Conservation (phyloP, 106 monocot species). For the Platanthera zijinensis region DNA sequence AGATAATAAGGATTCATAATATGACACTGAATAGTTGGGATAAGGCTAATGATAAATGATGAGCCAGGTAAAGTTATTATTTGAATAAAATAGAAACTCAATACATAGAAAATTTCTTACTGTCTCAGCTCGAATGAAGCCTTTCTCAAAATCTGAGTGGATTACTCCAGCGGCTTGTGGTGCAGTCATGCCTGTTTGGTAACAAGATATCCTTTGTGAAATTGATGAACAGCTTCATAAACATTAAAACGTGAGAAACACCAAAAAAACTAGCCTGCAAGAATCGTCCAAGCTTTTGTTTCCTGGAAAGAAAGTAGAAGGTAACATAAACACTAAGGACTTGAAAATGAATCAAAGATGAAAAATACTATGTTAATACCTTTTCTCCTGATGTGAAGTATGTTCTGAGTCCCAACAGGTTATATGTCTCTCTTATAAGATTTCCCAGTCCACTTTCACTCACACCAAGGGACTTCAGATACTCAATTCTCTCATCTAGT, state of each 20-base stretch:
- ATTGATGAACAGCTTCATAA: neutral
- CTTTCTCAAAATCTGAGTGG: constrained; percentile 99
- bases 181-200: constrained; percentile 83
- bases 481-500: constrained; percentile 77
- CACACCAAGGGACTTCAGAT: constrained; percentile 79
- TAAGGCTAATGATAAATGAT: too few species aligned
- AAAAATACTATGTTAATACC: constrained; percentile 23
- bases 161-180: constrained; percentile 99
- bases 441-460: constrained; percentile 90
- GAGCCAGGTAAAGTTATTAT: neutral
- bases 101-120: constrained; percentile 24
- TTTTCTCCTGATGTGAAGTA: constrained; percentile 99
- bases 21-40: too few species aligned
- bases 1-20: too few species aligned
- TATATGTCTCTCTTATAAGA: constrained; percentile 92
- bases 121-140: constrained; percentile 97
- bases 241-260: neutral
- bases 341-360: neutral
- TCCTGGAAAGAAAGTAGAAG: constrained; percentile 43
- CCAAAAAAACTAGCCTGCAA: constrained; percentile 39
- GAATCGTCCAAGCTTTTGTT: constrained; percentile 99
- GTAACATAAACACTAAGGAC: neutral
- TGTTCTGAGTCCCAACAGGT: constrained; percentile 78
- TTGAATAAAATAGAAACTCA: neutral
- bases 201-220: neutral